Evolutionary conservation across 2,329 filamentous ascomycete species (phyloP), one percentile per base, ranked within the genome.

Genomic region (Fusarium albosuccineum): DNA sequence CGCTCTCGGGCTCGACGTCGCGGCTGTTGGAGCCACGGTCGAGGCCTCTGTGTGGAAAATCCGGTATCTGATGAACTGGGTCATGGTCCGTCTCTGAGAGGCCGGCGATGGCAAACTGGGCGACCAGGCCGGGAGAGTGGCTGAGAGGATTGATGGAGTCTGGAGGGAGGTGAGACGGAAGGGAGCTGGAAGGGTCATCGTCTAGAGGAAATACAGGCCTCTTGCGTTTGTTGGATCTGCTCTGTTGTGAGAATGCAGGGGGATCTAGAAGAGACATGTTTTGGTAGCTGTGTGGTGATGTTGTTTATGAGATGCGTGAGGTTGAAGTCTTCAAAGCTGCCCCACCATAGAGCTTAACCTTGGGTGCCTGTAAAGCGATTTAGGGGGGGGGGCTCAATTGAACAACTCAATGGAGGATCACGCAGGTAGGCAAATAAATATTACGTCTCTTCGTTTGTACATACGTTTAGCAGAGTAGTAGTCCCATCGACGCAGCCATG

Each of bases 101-200:
- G 5, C 87, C 87, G 4, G 87, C 87, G 3, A 85, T 69, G 29
- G 78, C 74, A 55, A 89, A 83, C 70, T 90, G 87, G 44, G 74
- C 78, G 50, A 88, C 82, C 36, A 83, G 82, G 50, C 78, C 75
- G 0, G 84, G 85, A 2, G 82, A 78, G 67, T 89, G 83, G 70
- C 85, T 88, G 69, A 85, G 79, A 2, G 87, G 86, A 71, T 88
- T 88, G 73, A 86, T 85, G 55, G 78, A 71, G 46, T 78, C 75
- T 13, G 69, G 63, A 1, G 76, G 78, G 13, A 77, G 71, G 16
- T 66, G 68, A 40, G 71, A 68, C 36, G 67, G 41, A 26, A 53
- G 45, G 9, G 52, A 55, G 14, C 48, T 51, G 9, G 48, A 50
- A 36, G 33, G 29, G 16, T 67, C 54, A n/a, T 66, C 57, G 5